Conservation (phyloP, 1,284 basidiomycete species). For the Coniferiporia sulphurascens region DNA sequence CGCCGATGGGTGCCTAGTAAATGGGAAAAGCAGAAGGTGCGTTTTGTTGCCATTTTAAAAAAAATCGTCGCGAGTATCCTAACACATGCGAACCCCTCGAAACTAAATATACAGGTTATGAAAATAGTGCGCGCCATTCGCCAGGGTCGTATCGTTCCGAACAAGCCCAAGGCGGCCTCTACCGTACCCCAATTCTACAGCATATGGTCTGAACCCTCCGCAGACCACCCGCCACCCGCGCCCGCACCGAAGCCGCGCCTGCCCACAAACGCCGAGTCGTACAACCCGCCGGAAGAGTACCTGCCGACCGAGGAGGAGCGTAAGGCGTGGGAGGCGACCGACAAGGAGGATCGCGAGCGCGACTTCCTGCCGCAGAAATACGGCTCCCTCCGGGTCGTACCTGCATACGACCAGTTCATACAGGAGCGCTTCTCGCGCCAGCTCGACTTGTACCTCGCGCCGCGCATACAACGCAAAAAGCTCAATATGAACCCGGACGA, state of each 20-base stretch:
- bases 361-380: slow-evolving; percentile 91
- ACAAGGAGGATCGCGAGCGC: slow-evolving; percentile 88
- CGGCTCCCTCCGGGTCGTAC: slow-evolving; percentile 81
- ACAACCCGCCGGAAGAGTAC: slow-evolving; percentile 98
- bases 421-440: slow-evolving; percentile 94
- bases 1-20: slow-evolving; percentile 96
- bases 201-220: slow-evolving; percentile 81
- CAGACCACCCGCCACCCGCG: slow-evolving; percentile 71
- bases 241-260: slow-evolving; percentile 91
- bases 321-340: slow-evolving; percentile 79
- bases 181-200: slow-evolving; percentile 77
- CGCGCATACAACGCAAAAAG: slow-evolving; percentile 82
- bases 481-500: slow-evolving; percentile 89
- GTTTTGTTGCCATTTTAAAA: slow-evolving; percentile 14
- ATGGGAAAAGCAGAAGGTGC: slow-evolving; percentile 99
- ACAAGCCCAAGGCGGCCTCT: slow-evolving; percentile 76
- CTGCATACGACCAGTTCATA: slow-evolving; percentile 89
- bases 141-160: slow-evolving; percentile 88
- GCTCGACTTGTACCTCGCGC: slow-evolving; percentile 95
- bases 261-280: slow-evolving; percentile 92
- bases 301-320: slow-evolving; percentile 86
- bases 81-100: background rate
- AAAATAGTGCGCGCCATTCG: slow-evolving; percentile 99
- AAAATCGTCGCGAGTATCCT: background rate
- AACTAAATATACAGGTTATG: slow-evolving; percentile 67